These are phyloP conservation scores for Parafenestella ontariensis DNA, from an alignment of 2,329 filamentous ascomycete genomes.

Conservation along the genomic window DNA sequence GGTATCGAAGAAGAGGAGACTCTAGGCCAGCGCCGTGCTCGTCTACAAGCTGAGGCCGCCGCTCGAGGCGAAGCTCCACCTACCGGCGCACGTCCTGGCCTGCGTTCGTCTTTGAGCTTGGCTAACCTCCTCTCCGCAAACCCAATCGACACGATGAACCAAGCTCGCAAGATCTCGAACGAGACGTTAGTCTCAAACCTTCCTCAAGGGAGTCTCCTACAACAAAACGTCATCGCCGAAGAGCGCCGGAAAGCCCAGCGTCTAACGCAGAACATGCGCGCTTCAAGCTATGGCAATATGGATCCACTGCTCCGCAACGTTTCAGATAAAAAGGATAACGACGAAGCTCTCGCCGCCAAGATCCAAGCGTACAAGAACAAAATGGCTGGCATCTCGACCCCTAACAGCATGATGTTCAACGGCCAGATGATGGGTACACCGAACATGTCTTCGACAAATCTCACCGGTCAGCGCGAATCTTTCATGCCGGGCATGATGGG, in stretches of 20 bases:
- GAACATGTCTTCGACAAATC: background rate
- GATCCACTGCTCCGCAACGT: conserved; percentile 38
- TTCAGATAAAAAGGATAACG: conserved; percentile 28
- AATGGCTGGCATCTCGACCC: conserved; percentile 25
- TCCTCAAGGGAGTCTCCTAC: conserved; percentile 51
- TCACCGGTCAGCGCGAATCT: background rate
- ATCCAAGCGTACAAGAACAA: conserved; percentile 49
- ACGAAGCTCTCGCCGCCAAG: conserved; percentile 40
- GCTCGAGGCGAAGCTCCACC: conserved; percentile 49
- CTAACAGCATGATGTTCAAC: conserved; percentile 23
- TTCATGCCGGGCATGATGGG: conserved; percentile 25
- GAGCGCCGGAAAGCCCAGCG: conserved; percentile 47
- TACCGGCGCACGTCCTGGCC: conserved; percentile 38
- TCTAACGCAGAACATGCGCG: conserved; percentile 42
- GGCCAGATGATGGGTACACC: conserved; percentile 12
- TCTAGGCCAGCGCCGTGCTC: conserved; percentile 75
- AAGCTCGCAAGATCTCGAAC: conserved; percentile 46
- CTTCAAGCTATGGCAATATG: conserved; percentile 36
- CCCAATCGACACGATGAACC: conserved; percentile 50
- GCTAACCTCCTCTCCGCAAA: conserved; percentile 68
- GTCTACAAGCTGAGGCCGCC: conserved; percentile 74
- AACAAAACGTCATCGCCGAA: conserved; percentile 46
- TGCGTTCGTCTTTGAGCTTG: conserved; percentile 60
- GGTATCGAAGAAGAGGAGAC: conserved; percentile 72
- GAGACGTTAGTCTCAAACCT: conserved; percentile 43